Evolutionary conservation across 2,329 filamentous ascomycete genomes (phyloP), one percentile per base, ranked within the genome.

Genomic region (Fusarium staphyleae): DNA sequence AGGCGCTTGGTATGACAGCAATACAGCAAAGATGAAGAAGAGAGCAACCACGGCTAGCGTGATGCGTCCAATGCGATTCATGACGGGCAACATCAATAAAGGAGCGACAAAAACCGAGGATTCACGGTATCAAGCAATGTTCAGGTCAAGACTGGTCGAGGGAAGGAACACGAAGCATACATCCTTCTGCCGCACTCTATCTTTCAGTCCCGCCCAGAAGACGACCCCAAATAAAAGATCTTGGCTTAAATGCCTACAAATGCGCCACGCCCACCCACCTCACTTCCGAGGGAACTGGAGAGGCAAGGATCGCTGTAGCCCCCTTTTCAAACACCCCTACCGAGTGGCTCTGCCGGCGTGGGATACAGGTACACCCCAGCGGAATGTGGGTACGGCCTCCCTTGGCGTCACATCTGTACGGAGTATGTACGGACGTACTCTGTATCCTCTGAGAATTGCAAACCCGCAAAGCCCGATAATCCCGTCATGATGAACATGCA

Each of bases 1-100:
- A 6, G 58, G 53, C 2, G 46, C 53, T 30, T 63, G 60, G 28
- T 57, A 61, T 18, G 61, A 63, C n/a, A 63, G 48, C 37, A 63
- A 33, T 29, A 63, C 47, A 19, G 50, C 57, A 28, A 63, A 58
- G 47, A 49, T 45, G 24, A 63, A 63, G 22, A 63, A 53, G 35
- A 63, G 52, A 26, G 56, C 57, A 57, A 63, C 26, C 60, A 63
- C 60, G 60, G 57, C 56, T 63, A 63, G 56, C 60, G 60, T 55
- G 60, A 63, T 61, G 60, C 60, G 60, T 50, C 48, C 39, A 43
- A 63, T 48, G 18, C 60, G 60, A 34, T 57, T 63, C 56, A 63
- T 61, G 34, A 52, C 52, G 39, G 52, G 55, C 40, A 63, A 48
- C 60, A 57, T 60, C 35, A 56, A 3, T 59, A 52, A 58, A 55